Evolutionary conservation across 148 eudicot genomes (phyloP), one percentile per base, ranked within the genome.

Genomic region (Linanthus parryae): DNA sequence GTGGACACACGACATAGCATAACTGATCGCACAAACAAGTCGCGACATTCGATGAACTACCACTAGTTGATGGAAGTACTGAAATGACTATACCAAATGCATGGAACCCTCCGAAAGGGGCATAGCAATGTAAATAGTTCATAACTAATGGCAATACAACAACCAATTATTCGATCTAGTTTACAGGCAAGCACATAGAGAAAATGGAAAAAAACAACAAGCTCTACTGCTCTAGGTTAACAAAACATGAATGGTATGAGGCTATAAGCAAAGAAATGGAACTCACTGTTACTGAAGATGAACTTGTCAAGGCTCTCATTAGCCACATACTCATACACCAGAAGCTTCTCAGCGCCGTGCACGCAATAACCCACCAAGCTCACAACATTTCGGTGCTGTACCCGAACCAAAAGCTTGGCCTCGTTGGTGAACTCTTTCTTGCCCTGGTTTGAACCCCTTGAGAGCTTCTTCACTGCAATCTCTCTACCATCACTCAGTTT

Each of bases 251-350:
- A 46, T 11, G 46, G 26, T 30, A 10, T 27, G 65, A 40, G 25
- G 70, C 96, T n/a, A n/a, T n/a, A n/a, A n/a, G n/a, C n/a, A n/a
- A n/a, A n/a, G n/a, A n/a, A n/a, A n/a, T n/a, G n/a, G n/a, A n/a
- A n/a, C n/a, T n/a, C n/a, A n/a, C n/a, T n/a, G n/a, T 86, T 81
- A 87, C 98, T 81, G 79, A 86, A 87, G 17, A 91, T 77, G 67
- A 78, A 65, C 76, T 87, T 91, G 81, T 91, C 98, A 14, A 91
- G 80, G 76, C 98, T 86, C 76, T 91, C 89, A 59, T 84, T 68
- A 8, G 38, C 64, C n/a, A 91, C 80, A 44, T 81, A 84, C 66
- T 91, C 98, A 24, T 91, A 91, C 19, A 91, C 98, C 38, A 91
- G 92, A 33, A 91, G 82, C 74, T 81, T 91, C 25, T 87, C 82